These are phyloP conservation scores for Geum urbanum DNA, from an alignment of 306 rosid genomes.

Conservation along the genomic window DNA sequence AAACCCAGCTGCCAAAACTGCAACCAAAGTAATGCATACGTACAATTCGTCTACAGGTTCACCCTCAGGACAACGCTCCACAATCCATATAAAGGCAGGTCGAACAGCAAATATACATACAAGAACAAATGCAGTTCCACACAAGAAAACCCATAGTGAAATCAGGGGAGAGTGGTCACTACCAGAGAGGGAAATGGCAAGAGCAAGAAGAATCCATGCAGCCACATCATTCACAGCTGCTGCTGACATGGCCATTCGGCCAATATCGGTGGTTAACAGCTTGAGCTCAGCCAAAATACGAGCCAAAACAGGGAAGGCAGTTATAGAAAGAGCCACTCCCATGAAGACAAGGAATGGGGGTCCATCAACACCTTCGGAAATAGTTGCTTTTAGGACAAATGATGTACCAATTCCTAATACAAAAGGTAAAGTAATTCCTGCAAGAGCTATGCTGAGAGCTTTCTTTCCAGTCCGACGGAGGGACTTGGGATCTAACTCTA, in stretches of 20 bases:
- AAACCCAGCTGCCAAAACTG: slow-evolving; percentile 82
- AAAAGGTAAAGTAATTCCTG: slow-evolving; percentile 64
- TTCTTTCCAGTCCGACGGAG: slow-evolving; percentile 51
- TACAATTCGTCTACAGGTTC: slow-evolving; percentile 68
- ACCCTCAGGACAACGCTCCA: slow-evolving; percentile 61
- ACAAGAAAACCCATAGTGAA: slow-evolving; percentile 68
- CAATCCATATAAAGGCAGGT: slow-evolving; percentile 62
- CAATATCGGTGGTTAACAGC: slow-evolving; percentile 76
- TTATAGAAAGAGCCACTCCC: slow-evolving; percentile 73
- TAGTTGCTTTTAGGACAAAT: slow-evolving; percentile 38
- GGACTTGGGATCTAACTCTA: slow-evolving; percentile 52
- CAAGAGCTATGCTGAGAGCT: slow-evolving; percentile 52
- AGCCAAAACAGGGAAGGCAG: slow-evolving; percentile 89
- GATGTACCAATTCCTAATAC: slow-evolving; percentile 65
- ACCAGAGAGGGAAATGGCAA: slow-evolving; percentile 85
- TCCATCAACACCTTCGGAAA: slow-evolving; percentile 41
- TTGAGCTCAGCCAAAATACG: slow-evolving; percentile 88
- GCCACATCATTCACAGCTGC: slow-evolving; percentile 89
- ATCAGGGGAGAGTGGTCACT: slow-evolving; percentile 59
- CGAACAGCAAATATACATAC: slow-evolving; percentile 38
- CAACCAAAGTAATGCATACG: slow-evolving; percentile 56
- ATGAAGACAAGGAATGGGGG: slow-evolving; percentile 61
- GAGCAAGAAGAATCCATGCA: slow-evolving; percentile 93
- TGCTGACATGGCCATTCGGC: slow-evolving; percentile 85
- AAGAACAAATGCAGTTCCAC: slow-evolving; percentile 55